Percentiles rank a stretch among this genome's conserved stretches.
Evolutionary conservation across 306 rosid genomes (phyloP).

Genomic region (Ormosia emarginata): DNA sequence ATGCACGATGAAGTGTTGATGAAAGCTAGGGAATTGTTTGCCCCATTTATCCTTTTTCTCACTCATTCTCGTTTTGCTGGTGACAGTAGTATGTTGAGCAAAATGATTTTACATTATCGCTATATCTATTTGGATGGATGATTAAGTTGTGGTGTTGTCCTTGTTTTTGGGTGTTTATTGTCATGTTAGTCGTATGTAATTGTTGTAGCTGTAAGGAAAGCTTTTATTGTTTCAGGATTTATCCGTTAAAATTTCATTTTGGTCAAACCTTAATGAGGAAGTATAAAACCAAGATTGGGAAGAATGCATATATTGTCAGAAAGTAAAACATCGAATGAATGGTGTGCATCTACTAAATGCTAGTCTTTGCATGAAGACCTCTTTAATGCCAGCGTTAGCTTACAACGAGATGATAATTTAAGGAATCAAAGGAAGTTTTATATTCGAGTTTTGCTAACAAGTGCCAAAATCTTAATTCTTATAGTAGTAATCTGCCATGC

Average conservation of each 20-base stretch:
- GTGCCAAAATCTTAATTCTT: neutral
- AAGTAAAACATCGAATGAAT: neutral
- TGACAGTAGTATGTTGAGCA: neutral
- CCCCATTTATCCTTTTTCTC: neutral
- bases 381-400: neutral
- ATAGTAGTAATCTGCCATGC: neutral
- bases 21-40: neutral
- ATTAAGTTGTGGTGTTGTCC: neutral
- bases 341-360: neutral
- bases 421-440: too few relatives aligned
- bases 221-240: neutral
- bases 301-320: neutral
- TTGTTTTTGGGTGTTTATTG: neutral
- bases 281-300: neutral
- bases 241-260: neutral
- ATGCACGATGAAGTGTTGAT: neutral
- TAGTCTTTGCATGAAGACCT: neutral
- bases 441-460: too few relatives aligned
- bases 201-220: neutral
- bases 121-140: neutral
- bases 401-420: neutral
- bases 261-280: neutral
- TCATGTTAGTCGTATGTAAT: neutral
- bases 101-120: neutral
- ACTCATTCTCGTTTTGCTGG: neutral